Evolutionary conservation across 2,329 filamentous ascomycete species (phyloP).

Genomic region (Fusarium solani-melongenae): DNA sequence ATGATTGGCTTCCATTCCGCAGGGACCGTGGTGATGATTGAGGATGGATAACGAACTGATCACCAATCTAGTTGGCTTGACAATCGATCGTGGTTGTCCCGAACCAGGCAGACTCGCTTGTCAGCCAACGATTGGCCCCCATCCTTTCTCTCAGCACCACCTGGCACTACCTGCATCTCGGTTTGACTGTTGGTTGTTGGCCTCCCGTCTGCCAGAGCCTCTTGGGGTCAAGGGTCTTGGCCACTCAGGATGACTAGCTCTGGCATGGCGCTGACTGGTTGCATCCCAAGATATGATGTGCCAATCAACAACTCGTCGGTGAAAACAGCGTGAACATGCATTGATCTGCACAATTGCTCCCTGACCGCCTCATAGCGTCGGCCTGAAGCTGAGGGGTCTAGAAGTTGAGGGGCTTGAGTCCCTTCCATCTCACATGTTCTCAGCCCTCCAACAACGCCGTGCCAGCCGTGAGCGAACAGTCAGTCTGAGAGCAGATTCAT

Average conservation of each 20-base stretch:
- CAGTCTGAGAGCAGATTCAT: not conserved
- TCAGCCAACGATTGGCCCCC: not conserved
- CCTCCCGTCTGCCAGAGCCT: slow-evolving; percentile 1
- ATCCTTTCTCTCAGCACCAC: not conserved
- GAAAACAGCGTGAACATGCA: not conserved
- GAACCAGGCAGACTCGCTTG: not conserved
- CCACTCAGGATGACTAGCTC: not conserved
- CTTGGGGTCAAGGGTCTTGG: not conserved
- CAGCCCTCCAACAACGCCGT: not conserved
- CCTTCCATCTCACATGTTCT: not conserved
- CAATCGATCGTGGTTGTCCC: not conserved
- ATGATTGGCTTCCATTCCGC: not conserved
- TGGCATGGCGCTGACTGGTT: not conserved
- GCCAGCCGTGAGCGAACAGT: not conserved
- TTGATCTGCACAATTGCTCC: not conserved
- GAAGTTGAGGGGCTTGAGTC: not conserved
- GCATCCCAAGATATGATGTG: not conserved
- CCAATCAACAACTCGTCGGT: not conserved
- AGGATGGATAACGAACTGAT: not conserved
- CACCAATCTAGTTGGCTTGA: not conserved
- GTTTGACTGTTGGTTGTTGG: not conserved
- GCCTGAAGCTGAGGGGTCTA: not conserved
- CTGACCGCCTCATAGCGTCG: not conserved
- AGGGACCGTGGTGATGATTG: not conserved
- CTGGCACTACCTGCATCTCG: not conserved